phyloP scores from a whole-genome alignment of 2,329 filamentous ascomycete genomes.

The Colletotrichum spaethianum region DNA sequence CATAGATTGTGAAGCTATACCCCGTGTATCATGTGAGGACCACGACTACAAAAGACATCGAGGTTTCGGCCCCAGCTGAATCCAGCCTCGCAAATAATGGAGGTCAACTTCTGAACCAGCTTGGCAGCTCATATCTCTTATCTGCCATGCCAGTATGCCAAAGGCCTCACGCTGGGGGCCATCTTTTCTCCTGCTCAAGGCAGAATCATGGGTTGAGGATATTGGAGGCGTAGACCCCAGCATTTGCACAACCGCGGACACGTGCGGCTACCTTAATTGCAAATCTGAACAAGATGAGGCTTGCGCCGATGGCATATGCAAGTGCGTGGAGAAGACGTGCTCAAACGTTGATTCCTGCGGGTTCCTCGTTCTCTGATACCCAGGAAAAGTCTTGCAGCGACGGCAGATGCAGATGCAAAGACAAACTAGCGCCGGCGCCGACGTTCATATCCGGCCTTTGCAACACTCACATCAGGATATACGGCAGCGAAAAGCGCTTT shows the following conservation, averaged over 20 bases:
- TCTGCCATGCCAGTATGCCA: not conserved
- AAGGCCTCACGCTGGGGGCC: not conserved
- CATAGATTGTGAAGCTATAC: not conserved
- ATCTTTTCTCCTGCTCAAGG: not conserved
- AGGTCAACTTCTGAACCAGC: not conserved
- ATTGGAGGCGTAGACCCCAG: not conserved
- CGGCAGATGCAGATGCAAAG: constrained; percentile 4
- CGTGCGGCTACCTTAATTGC: not conserved
- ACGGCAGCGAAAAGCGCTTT: constrained; percentile 3
- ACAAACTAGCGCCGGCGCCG: not conserved
- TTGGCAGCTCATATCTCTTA: not conserved
- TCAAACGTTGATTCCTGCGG: constrained; percentile 3
- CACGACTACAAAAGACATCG: not conserved
- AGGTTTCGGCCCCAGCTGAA: not conserved
- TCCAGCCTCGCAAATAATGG: not conserved
- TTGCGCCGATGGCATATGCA: constrained; percentile 5
- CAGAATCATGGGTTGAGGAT: not conserved
- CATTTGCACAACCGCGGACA: not conserved
- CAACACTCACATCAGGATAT: constrained; percentile 8
- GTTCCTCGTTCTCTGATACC: constrained; percentile 4
- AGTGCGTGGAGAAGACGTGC: not conserved
- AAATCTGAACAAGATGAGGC: not conserved
- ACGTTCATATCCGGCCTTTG: not conserved
- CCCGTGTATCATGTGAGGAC: not conserved
- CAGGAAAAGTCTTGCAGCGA: not conserved